Conservation (phyloP, 768 basidiomycete genomes). For the Glaciozyma antarctica region DNA sequence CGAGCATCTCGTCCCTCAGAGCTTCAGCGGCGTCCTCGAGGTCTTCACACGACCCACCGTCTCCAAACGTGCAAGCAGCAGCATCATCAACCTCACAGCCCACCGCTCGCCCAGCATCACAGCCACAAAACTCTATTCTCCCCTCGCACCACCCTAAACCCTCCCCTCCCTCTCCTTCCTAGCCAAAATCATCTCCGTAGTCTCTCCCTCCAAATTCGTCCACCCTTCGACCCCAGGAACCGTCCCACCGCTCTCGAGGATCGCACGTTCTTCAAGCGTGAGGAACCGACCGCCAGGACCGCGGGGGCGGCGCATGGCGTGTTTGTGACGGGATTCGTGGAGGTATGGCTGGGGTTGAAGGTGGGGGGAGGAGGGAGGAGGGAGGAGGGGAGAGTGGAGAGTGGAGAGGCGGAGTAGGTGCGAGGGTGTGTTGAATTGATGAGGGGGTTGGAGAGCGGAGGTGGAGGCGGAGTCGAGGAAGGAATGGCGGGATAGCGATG, state of each 20-base stretch:
- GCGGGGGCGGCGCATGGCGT: constrained; percentile 92
- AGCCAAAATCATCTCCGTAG: not conserved
- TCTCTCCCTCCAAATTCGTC: not conserved
- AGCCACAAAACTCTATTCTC: no score
- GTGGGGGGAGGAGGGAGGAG: not conserved
- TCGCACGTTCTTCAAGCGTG: constrained; percentile 70
- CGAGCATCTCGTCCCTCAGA: no score
- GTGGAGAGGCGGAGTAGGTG: not conserved
- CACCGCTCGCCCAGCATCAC: no score
- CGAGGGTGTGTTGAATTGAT: no score
- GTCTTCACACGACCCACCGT: no score
- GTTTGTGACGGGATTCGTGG: constrained; percentile 94
- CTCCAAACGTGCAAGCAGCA: no score
- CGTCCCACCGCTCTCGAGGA: constrained; percentile 24
- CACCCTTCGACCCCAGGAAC: constrained; percentile 20
- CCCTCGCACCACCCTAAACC: no score
- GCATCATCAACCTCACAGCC: no score
- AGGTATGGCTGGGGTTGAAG: constrained; percentile 70
- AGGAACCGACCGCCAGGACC: constrained; percentile 97
- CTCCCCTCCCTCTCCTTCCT: not conserved
- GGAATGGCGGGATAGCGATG: no score
- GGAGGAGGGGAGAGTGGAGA: not conserved
- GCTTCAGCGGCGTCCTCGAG: no score
- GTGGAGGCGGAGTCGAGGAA: not conserved
- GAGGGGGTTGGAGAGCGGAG: not conserved